Evolutionary conservation across 345 rosid genomes (phyloP).

Genomic region (Aquilaria malaccensis): DNA sequence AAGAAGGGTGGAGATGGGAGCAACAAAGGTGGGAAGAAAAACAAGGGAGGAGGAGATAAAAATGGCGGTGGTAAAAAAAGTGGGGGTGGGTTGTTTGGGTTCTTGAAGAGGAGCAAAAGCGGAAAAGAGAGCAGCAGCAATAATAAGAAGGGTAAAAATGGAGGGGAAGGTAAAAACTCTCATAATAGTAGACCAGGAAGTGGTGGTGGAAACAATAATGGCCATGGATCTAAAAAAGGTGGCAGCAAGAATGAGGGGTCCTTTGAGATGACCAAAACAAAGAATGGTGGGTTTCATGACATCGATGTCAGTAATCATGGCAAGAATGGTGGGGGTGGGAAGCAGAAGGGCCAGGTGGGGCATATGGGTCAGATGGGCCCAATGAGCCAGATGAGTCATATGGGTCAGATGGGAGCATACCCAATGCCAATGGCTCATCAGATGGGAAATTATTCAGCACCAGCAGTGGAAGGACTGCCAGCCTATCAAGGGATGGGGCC

Average conservation of each 20-base stretch:
- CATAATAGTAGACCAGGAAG: constrained; percentile 30
- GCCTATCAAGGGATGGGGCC: constrained; percentile 43
- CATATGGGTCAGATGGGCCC: constrained; percentile 20
- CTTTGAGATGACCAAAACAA: constrained; percentile 28
- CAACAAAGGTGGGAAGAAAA: constrained; percentile 28
- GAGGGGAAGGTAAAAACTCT: constrained; percentile 16
- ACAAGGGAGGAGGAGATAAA: constrained; percentile 33
- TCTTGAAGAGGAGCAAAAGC: constrained; percentile 44
- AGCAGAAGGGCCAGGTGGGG: constrained; percentile 20
- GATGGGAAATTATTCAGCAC: constrained; percentile 43
- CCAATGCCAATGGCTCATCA: constrained; percentile 28
- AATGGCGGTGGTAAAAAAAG: constrained; percentile 30
- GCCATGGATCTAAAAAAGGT: constrained; percentile 48
- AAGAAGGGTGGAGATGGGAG: constrained; percentile 36
- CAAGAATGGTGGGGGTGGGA: constrained; percentile 27
- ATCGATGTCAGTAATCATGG: constrained; percentile 34
- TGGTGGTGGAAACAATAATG: constrained; percentile 32
- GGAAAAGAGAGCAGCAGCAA: constrained; percentile 22
- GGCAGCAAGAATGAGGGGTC: constrained; percentile 40
- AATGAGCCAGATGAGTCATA: constrained; percentile 27
- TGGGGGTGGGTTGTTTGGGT: constrained; percentile 29
- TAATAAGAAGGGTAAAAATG: constrained; percentile 22
- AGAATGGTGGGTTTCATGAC: constrained; percentile 36
- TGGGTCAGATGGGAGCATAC: constrained; percentile 23
- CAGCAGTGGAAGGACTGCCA: constrained; percentile 67